These are phyloP conservation scores for Colletotrichum brevisporum DNA, from an alignment of 2,329 filamentous ascomycete species.

Conservation along the genomic window DNA sequence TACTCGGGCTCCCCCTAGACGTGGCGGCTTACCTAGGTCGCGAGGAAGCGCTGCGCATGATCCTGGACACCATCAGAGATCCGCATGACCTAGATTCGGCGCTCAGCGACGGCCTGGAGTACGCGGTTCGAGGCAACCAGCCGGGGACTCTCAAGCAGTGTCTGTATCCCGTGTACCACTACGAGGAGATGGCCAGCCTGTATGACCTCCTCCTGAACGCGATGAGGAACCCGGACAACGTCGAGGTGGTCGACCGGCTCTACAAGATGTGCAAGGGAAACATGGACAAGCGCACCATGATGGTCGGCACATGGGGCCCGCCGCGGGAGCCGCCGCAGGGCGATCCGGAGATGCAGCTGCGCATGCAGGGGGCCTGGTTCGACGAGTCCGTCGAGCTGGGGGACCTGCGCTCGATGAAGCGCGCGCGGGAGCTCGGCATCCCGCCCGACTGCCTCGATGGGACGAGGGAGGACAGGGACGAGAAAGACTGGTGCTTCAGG, in stretches of 20 bases:
- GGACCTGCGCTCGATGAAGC: conserved; percentile 7
- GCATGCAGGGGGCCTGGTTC: conserved; percentile 1
- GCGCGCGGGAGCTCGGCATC: not conserved
- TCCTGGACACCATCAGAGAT: conserved; percentile 5
- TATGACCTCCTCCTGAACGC: not conserved
- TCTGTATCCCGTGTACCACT: conserved; percentile 13
- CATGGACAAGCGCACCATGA: conserved; percentile 2
- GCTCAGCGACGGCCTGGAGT: not conserved
- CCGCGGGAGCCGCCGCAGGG: not conserved
- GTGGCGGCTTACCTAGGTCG: conserved; percentile 8
- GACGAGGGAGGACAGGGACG: not conserved
- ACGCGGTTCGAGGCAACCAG: not conserved
- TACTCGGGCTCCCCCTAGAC: conserved; percentile 3
- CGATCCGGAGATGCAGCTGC: not conserved
- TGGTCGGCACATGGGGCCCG: not conserved
- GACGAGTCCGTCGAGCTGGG: not conserved
- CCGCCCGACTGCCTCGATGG: not conserved
- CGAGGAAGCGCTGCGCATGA: conserved; percentile 14
- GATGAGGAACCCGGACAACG: not conserved
- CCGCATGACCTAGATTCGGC: not conserved
- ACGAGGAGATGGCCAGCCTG: not conserved
- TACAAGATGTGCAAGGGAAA: conserved; percentile 10
- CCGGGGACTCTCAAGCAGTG: conserved; percentile 10
- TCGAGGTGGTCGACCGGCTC: conserved; percentile 9
- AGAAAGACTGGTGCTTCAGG: not conserved